These are phyloP conservation scores for Phaeosphaeria sp. DNA, from an alignment of 2,329 filamentous ascomycete genomes.

Conservation along the genomic window DNA sequence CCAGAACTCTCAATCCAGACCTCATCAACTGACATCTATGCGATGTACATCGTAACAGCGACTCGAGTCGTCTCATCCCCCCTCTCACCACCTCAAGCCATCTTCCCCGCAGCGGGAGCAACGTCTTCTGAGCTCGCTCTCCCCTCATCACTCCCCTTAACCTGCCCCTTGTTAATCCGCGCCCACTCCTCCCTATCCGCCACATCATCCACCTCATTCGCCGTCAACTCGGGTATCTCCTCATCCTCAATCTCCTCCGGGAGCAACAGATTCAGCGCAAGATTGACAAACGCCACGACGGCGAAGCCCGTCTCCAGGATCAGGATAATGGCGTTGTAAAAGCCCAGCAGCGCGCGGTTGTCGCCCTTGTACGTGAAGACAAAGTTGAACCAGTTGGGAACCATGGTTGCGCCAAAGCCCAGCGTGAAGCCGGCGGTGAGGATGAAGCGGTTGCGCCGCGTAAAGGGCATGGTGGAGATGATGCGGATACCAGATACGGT, in stretches of 20 bases:
- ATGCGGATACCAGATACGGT: slow-evolving; percentile 80
- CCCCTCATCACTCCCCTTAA: slow-evolving; percentile 30
- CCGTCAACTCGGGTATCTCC: slow-evolving; percentile 52
- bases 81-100: not conserved
- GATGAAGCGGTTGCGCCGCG: slow-evolving; percentile 81
- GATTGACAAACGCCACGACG: slow-evolving; percentile 73
- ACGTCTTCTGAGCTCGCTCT: slow-evolving; percentile 23
- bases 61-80: not conserved
- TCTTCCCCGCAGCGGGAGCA: slow-evolving; percentile 16
- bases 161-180: slow-evolving; percentile 27
- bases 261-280: slow-evolving; percentile 75
- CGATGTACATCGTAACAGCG: not conserved
- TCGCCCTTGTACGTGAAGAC: slow-evolving; percentile 76
- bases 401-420: slow-evolving; percentile 65
- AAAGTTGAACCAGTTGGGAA: slow-evolving; percentile 66
- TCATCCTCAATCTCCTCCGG: slow-evolving; percentile 78
- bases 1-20: not conserved
- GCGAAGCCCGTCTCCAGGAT: slow-evolving; percentile 67
- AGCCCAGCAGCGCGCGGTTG: slow-evolving; percentile 72
- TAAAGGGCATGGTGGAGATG: slow-evolving; percentile 74
- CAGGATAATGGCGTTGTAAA: slow-evolving; percentile 69
- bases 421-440: slow-evolving; percentile 76
- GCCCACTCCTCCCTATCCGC: slow-evolving; percentile 52
- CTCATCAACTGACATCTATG: not conserved
- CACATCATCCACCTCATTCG: slow-evolving; percentile 47